These are phyloP conservation scores for Xylaria sp. DNA, from an alignment of 2,329 filamentous ascomycete genomes.

Conservation along the genomic window DNA sequence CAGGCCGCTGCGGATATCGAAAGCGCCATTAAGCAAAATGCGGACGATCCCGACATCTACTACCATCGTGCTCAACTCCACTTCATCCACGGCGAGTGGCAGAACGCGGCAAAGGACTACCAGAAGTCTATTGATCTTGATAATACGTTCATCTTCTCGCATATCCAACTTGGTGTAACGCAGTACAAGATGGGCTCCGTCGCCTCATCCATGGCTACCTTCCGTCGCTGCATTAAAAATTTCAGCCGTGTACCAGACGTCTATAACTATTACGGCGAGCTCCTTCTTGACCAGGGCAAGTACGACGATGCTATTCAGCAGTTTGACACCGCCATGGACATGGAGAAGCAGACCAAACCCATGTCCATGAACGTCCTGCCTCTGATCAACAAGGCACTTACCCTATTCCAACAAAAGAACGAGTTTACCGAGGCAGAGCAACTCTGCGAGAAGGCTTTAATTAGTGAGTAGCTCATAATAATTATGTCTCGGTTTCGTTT, in stretches of 20 bases:
- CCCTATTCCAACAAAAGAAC: conserved; percentile 98
- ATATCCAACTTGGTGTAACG: conserved; percentile 98
- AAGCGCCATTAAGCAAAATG: conserved; percentile 84
- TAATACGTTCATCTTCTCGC: conserved; percentile 96
- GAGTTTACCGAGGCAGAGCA: conserved; percentile 95
- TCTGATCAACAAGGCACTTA: conserved; percentile 97
- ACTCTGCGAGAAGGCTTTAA: conserved; percentile 95
- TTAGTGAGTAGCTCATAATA: conserved; percentile 73
- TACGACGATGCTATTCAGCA: conserved; percentile 96
- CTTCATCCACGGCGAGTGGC: conserved; percentile 95
- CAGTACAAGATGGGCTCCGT: conserved; percentile 99
- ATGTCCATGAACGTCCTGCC: conserved; percentile 97
- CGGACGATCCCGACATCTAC: conserved; percentile 94
- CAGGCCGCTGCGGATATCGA: conserved; percentile 89
- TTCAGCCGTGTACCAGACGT: conserved; percentile 96
- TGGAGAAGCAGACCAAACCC: conserved; percentile 95
- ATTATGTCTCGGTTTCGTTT: conserved; percentile 1
- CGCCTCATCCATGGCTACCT: conserved; percentile 97
- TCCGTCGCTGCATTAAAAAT: conserved; percentile 97
- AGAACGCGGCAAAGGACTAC: conserved; percentile 96
- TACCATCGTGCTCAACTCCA: conserved; percentile 98
- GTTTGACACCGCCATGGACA: conserved; percentile 97
- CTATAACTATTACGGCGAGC: conserved; percentile 99
- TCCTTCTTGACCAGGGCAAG: conserved; percentile 95
- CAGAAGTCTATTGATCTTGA: conserved; percentile 99